Evolutionary conservation across 495 filamentous ascomycete genomes (phyloP).

Genomic region (Neurospora terricola): DNA sequence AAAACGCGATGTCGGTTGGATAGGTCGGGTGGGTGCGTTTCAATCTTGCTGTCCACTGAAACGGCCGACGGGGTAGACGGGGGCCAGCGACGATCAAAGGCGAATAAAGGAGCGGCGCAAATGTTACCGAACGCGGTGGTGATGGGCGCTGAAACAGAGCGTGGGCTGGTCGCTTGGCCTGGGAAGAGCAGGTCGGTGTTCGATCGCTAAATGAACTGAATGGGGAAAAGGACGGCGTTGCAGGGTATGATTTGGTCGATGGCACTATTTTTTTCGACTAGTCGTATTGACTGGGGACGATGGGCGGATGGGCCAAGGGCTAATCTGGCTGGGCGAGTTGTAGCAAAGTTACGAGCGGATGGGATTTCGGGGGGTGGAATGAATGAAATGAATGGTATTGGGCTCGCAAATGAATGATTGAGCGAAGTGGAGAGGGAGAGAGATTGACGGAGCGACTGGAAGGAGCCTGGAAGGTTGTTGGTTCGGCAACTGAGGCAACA

Average conservation of each 20-base stretch:
- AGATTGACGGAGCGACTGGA: not conserved
- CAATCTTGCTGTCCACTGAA: not conserved
- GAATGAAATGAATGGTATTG: not conserved
- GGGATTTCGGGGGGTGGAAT: not conserved
- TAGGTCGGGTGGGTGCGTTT: not conserved
- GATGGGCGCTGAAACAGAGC: not conserved
- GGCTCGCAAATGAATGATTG: not conserved
- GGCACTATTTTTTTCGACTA: not conserved
- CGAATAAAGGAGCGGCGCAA: not conserved
- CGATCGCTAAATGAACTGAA: not conserved
- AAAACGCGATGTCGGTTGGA: not conserved
- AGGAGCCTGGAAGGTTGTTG: not conserved
- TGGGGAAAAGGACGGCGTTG: not conserved
- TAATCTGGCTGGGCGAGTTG: not conserved
- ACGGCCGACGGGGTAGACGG: not conserved
- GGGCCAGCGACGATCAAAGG: not conserved
- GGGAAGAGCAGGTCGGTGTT: not conserved
- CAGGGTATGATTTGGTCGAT: not conserved
- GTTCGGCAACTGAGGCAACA: not conserved
- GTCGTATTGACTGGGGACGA: not conserved
- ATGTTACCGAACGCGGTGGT: not conserved
- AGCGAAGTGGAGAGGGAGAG: not conserved
- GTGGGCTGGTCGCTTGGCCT: not conserved
- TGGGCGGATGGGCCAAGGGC: not conserved
- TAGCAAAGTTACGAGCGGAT: not conserved